Evolutionary conservation across 2,329 filamentous ascomycete species (phyloP), one percentile per base, ranked within the genome.

Genomic region (Ascochyta pisi): DNA sequence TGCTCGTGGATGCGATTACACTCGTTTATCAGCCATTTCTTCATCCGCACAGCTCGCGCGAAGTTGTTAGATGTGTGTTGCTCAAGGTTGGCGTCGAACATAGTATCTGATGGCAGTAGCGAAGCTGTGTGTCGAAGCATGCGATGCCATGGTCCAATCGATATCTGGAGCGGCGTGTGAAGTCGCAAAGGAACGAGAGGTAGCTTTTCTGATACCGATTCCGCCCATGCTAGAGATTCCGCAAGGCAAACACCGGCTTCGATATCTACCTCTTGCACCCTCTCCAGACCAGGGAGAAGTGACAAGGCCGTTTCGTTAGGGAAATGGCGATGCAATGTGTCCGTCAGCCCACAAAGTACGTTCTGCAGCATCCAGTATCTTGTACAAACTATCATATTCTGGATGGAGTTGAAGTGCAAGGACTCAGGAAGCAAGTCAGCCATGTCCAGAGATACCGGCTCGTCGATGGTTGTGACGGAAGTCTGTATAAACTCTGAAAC

Each of bases 281-380:
- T 23, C 3, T 60, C 43, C 5, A 55, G 46, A 24, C 46, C 43
- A 4, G 70, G 70, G 4, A 73, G 60, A 2, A 57, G 29, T 6
- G 67, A 67, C 8, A 60, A 38, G 1, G 42, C 52, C 8, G 43
- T 47, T 22, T 68, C 59, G 3, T 33, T 38, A 1, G 68, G 64
- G 8, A 70, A 73, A 13, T 67, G 54, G 8, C 62, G 60, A 41
- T 69, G 61, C 1, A 73, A 27, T 0, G 63, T 65, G n/a, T 71
- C 63, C 0, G 59, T 60, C 9, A 70, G 35, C 4, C 66, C 70
- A 44, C 65, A 68, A 8, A 73, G 58, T 3, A 60, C 35, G 13
- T 62, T 65, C 23, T 63, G 57, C 10, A 71, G 31, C 58, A 64
- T 65, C 70, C 70, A 73, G 35, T 66, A 70, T 16, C 70, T 59